Evolutionary conservation across 805 yeast species (phyloP).

Genomic region (Starmerella davenportii): DNA sequence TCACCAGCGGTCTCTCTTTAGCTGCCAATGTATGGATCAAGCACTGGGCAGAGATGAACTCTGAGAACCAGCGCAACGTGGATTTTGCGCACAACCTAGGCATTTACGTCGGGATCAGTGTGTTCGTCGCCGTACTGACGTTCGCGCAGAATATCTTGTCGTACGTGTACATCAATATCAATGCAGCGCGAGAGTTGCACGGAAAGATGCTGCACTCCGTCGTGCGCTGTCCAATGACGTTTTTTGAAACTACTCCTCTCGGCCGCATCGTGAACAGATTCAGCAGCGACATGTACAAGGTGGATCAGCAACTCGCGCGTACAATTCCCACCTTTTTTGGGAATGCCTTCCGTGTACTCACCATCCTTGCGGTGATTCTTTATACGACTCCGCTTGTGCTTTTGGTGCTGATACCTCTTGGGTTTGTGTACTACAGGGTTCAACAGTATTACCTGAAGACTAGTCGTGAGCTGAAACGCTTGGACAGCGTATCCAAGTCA

Average conservation of each 20-base stretch:
- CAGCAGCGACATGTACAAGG: conserved; percentile 65
- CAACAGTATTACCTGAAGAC: conserved; percentile 44
- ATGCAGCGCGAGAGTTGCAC: conserved; percentile 26
- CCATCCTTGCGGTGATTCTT: conserved; percentile 59
- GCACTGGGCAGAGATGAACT: conserved; percentile 84
- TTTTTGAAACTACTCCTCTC: conserved; percentile 67
- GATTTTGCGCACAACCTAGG: conserved; percentile 42
- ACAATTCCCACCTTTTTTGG: conserved; percentile 22
- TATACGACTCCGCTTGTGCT: conserved; percentile 70
- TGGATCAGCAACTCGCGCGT: conserved; percentile 47
- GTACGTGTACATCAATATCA: conserved; percentile 25
- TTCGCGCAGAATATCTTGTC: conserved; percentile 42
- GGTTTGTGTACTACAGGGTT: conserved; percentile 39
- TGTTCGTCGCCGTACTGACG: conserved; percentile 39
- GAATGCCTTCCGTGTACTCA: conserved; percentile 22
- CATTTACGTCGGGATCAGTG: conserved; percentile 54
- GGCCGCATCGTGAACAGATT: conserved; percentile 70
- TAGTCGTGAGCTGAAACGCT: conserved; percentile 52
- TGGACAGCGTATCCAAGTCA: conserved; percentile 40
- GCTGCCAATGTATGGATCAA: conserved; percentile 76
- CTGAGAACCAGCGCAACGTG: conserved; percentile 57
- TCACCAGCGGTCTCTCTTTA: conserved; percentile 45
- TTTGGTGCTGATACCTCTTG: conserved; percentile 46
- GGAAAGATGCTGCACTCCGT: conserved; percentile 55
- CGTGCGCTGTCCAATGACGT: conserved; percentile 61